Base-by-base conservation (phyloP, 2,329 filamentous ascomycete species). In the Dendrostoma leiphaemia region DNA sequence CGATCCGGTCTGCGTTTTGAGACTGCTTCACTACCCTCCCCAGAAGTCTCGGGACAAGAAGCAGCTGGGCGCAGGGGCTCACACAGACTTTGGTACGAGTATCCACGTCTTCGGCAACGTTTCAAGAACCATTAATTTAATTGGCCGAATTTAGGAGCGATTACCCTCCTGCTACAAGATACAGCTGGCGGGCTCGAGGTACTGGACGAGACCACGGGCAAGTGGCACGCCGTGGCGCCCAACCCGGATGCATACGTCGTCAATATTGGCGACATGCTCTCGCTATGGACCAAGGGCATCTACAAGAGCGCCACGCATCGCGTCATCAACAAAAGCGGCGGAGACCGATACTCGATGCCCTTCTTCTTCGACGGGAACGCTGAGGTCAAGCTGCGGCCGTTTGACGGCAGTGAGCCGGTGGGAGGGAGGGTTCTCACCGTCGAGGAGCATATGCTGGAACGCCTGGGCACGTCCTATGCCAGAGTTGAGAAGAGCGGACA, bases 361-460 rank as follows among this genome's bases (percentile, higher is more conserved):
- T 76, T 83, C 48, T 83, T 83, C 64, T 76, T 81, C 52, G 76
- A 78, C 51, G 79, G 79, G 4, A 80, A 81, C 64, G 67, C 77
- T 6, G 76, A 80, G 48, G 62, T 64, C 10, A 59, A 62, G 57
- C 61, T 71, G 35, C 45, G 57, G 3, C 68, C 69, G 1, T 60
- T 70, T 15, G 68, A 70, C 12, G 66, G 65, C 13, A 66, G 64
- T 47, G 57, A 55, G 50, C 63, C 62, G 6, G 46, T 54, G 13
- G 62, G 57, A 8, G 62, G 61, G 2, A 57, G 48, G 37, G 58
- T 60, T 10, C 28, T 65, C 19, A 71, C 67, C 6, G 64, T 63
- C 0, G 67, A 67, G 52, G 63, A 67, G 50, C 66, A 70, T 46
- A 67, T 71, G 67, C 56, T 70, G 19, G 61, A 65, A 51, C 52